Percentiles rank a stretch among this genome's conserved stretches.
Evolutionary conservation across 495 filamentous ascomycete genomes (phyloP).

Genomic region (Tricharina praecox): DNA sequence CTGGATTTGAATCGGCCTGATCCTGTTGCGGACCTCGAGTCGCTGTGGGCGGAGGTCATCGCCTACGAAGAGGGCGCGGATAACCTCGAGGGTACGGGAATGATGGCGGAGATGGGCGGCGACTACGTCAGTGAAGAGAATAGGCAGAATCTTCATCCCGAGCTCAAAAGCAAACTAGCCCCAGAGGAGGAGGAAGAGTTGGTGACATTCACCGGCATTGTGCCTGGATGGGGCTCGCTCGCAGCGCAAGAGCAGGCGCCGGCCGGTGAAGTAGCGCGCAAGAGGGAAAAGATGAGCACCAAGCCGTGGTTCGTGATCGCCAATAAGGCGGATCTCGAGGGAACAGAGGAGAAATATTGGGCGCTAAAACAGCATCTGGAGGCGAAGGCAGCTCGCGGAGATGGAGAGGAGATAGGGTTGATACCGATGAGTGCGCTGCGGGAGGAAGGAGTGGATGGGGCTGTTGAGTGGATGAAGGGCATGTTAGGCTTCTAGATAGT

Average conservation of each 20-base stretch:
- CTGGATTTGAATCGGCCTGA: slow-evolving; percentile 68
- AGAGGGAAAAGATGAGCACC: slow-evolving; percentile 24
- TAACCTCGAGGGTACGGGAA: slow-evolving; percentile 33
- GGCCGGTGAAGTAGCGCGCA: neutral
- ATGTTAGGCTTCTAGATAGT: slow-evolving; percentile 43
- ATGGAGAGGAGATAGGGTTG: slow-evolving; percentile 46
- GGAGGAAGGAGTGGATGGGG: slow-evolving; percentile 62
- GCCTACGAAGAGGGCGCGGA: slow-evolving; percentile 69
- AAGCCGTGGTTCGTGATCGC: slow-evolving; percentile 98
- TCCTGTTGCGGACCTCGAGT: slow-evolving; percentile 57
- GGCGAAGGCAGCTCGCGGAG: slow-evolving; percentile 49
- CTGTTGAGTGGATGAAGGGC: slow-evolving; percentile 59
- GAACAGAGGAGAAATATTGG: slow-evolving; percentile 60
- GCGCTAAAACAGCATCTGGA: slow-evolving; percentile 32
- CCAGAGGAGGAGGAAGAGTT: neutral
- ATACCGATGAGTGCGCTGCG: slow-evolving; percentile 81
- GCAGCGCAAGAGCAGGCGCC: neutral
- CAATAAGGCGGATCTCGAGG: slow-evolving; percentile 75
- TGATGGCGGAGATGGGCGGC: slow-evolving; percentile 27
- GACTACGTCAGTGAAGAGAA: neutral
- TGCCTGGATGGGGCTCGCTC: too few relatives aligned
- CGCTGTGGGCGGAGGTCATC: slow-evolving; percentile 74
- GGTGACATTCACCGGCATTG: slow-evolving; percentile 2
- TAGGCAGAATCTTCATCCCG: neutral
- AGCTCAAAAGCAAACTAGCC: neutral